phyloP scores from a whole-genome alignment of 495 filamentous ascomycete genomes.

The Tuber indicum region DNA sequence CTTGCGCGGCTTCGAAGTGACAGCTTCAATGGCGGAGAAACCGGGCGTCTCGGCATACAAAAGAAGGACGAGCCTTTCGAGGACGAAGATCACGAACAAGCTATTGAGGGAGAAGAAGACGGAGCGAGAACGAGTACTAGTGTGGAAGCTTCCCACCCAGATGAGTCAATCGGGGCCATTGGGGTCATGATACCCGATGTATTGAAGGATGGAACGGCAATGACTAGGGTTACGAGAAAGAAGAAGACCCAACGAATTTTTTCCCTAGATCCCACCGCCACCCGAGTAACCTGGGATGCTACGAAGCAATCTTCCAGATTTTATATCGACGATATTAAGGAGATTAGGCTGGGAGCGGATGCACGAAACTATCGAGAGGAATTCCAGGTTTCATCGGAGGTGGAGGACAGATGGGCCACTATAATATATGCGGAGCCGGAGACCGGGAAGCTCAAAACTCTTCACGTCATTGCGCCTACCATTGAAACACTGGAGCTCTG shows the following conservation, averaged over 20 bases:
- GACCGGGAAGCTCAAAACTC: conserved; percentile 59
- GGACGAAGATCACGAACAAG: conserved; percentile 63
- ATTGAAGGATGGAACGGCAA: conserved; percentile 65
- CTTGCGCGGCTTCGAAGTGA: conserved; percentile 81
- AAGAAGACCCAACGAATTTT: conserved; percentile 67
- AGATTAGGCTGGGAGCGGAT: conserved; percentile 78
- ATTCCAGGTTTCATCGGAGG: conserved; percentile 57
- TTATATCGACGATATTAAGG: conserved; percentile 89
- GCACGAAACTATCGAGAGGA: conserved; percentile 85
- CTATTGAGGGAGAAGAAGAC: conserved; percentile 43
- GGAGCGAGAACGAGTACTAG: conserved; percentile 25
- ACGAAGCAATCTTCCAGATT: conserved; percentile 71
- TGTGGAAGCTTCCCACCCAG: conserved; percentile 44
- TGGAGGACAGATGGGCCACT: conserved; percentile 72
- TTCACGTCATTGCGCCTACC: conserved; percentile 71
- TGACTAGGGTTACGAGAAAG: conserved; percentile 79
- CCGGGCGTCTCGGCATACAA: conserved; percentile 45
- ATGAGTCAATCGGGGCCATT: conserved; percentile 43
- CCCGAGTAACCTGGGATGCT: conserved; percentile 81
- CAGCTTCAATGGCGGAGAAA: conserved; percentile 63
- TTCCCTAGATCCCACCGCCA: conserved; percentile 68
- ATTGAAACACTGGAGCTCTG: conserved; percentile 64
- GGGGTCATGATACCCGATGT: conserved; percentile 64
- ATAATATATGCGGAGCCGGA: conserved; percentile 70
- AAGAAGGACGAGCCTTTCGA: conserved; percentile 52